A percentile compares a stretch with the other conserved stretches of the same genome.
Evolutionary conservation across 257 asterid genomes (phyloP).

Genomic region (Eucommia ulmoides): DNA sequence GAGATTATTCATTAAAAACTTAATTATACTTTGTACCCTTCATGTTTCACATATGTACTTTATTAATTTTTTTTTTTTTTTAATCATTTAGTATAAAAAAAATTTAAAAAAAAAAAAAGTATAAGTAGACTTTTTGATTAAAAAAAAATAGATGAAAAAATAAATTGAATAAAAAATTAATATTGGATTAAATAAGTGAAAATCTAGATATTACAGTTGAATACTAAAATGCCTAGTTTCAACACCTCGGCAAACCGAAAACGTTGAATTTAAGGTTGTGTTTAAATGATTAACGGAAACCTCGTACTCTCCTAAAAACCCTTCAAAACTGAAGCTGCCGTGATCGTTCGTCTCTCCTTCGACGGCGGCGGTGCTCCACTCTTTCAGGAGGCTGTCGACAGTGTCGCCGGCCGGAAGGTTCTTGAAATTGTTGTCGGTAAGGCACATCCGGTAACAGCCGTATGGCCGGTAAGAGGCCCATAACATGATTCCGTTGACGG

Average conservation of each 20-base stretch:
- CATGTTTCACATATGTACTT: too few relatives aligned
- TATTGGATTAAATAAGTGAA: too few relatives aligned
- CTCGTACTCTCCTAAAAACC: conserved; percentile 39
- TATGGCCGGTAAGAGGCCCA: conserved; percentile 34
- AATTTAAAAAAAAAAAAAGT: too few relatives aligned
- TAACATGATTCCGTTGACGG: conserved; percentile 41
- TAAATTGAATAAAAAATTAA: too few relatives aligned
- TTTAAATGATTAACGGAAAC: conserved; percentile 19
- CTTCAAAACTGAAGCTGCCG: conserved; percentile 29
- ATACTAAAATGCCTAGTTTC: conserved; percentile 37
- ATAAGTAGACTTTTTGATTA: too few relatives aligned
- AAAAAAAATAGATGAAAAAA: too few relatives aligned
- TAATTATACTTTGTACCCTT: too few relatives aligned
- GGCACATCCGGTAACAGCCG: conserved; percentile 48
- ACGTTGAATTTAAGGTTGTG: conserved; percentile 18
- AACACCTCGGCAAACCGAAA: conserved; percentile 24
- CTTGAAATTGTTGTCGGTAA: conserved; percentile 26
- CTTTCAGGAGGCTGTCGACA: conserved; percentile 33
- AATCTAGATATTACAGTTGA: conserved; percentile 30
- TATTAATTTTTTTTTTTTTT: too few relatives aligned
- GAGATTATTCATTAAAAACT: too few relatives aligned
- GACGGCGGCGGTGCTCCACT: conserved; percentile 39
- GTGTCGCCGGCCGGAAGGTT: conserved; percentile 43
- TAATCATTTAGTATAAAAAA: too few relatives aligned
- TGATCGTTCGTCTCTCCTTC: conserved; percentile 32